Evolutionary conservation across 164 flowering plant species (phyloP), one percentile per base, ranked within the genome.

Genomic region (Akebia trifoliata): DNA sequence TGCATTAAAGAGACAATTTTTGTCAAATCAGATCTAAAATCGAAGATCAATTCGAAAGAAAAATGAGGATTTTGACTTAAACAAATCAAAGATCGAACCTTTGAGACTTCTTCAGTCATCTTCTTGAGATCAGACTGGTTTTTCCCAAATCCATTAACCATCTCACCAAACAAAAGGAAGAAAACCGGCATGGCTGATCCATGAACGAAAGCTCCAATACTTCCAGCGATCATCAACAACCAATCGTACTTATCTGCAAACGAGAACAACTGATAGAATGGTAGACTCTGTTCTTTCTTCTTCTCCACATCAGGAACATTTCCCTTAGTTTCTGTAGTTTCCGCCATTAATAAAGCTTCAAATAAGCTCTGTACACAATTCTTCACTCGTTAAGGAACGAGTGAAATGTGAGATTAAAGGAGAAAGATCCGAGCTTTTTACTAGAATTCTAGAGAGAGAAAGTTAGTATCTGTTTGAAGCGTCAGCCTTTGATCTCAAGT

Each of bases 121-220:
- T 81, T 79, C 48, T 67, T 70, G 63, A 85, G 76, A 78, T 94
- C 82, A 31, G 66, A 40, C 51, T 87, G 99, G 73, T 90, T 90
- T 59, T 86, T 79, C 10, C 96, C 97, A 32, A 94, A 90, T 15
- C 97, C 97, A 66, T 94, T 94, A 25, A 94, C 91, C 91, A 94
- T 76, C 50, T 90, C 69, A 39, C 99, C 99, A 51, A 94, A 94
- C 4, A 94, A 61, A 12, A 94, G 76, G 69, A 94, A 94, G 77
- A 94, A 94, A 28, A 86, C 81, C 5, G 97, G 99, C 96, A 94
- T 85, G 37, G 99, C 84, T 12, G 99, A 82, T 57, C 99, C 99
- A 71, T 94, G 97, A 17, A 94, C 52, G 4, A 88, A 51, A 21
- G 99, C 99, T 8, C 99, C 99, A 0, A 93, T 2, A 68, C 83